Evolutionary conservation across 2,329 filamentous ascomycete species (phyloP).

Genomic region (Bipolaris zeicola): DNA sequence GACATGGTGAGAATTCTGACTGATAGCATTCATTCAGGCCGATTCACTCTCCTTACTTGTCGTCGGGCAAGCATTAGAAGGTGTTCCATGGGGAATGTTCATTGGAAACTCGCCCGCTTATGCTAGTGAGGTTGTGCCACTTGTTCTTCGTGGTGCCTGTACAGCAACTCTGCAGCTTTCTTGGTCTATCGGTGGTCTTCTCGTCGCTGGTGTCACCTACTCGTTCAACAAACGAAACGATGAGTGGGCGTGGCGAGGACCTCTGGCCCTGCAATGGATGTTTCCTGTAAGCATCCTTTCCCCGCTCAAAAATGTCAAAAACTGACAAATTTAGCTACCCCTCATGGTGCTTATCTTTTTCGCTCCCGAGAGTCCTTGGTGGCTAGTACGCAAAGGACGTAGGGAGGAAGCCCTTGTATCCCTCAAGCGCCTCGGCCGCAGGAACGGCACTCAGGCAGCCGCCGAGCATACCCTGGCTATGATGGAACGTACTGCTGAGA

Average conservation of each 20-base stretch:
- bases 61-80: slow-evolving; percentile 63
- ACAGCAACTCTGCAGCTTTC: slow-evolving; percentile 69
- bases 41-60: slow-evolving; percentile 55
- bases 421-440: slow-evolving; percentile 57
- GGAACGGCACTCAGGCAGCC: slow-evolving; percentile 40
- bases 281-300: slow-evolving; percentile 38
- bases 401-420: slow-evolving; percentile 52
- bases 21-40: slow-evolving; percentile 29
- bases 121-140: slow-evolving; percentile 64
- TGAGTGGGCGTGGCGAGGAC: slow-evolving; percentile 32
- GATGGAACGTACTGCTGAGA: slow-evolving; percentile 62
- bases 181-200: slow-evolving; percentile 66
- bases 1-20: neutral
- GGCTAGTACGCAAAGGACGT: slow-evolving; percentile 52
- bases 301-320: slow-evolving; percentile 56
- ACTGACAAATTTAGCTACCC: slow-evolving; percentile 62
- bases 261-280: slow-evolving; percentile 49
- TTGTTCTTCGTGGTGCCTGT: slow-evolving; percentile 60
- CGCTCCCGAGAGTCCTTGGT: slow-evolving; percentile 48
- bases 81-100: slow-evolving; percentile 68
- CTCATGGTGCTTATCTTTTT: slow-evolving; percentile 52
- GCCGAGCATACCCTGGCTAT: slow-evolving; percentile 59
- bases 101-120: slow-evolving; percentile 68
- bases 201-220: slow-evolving; percentile 63
- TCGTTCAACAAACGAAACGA: slow-evolving; percentile 51